phyloP scores from a whole-genome alignment of 1,284 basidiomycete species.

The Puccinia novopanici region DNA sequence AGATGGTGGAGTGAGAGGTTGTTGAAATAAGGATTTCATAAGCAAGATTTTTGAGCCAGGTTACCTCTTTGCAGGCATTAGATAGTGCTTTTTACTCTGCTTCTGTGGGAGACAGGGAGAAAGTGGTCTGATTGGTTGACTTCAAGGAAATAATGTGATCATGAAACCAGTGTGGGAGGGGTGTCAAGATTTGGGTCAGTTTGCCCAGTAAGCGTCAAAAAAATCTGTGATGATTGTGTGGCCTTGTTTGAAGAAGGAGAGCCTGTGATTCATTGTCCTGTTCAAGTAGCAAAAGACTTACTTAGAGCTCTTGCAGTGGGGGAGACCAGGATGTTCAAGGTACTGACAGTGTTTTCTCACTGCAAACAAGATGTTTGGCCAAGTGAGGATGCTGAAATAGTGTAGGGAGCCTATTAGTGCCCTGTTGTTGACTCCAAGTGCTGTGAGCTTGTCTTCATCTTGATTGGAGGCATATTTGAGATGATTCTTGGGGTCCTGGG shows the following conservation, averaged over 20 bases:
- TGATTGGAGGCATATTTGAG: no score
- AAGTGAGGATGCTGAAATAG: neutral
- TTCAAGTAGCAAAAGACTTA: constrained; percentile 25
- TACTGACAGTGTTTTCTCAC: constrained; percentile 15
- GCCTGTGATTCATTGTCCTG: neutral
- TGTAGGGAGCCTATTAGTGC: no score
- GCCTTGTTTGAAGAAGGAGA: neutral
- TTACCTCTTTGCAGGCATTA: neutral
- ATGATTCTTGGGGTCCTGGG: no score
- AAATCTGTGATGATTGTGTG: neutral
- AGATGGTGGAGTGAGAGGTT: no score
- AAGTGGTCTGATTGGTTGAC: no score
- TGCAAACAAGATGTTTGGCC: constrained; percentile 2
- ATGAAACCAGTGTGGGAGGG: neutral
- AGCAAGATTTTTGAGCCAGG: constrained; percentile 9
- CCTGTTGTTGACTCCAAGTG: no score
- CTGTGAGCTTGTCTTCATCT: no score
- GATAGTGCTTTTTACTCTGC: constrained; percentile 19
- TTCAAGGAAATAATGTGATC: neutral
- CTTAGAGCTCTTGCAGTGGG: constrained; percentile 2
- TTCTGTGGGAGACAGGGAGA: neutral
- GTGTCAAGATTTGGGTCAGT: neutral
- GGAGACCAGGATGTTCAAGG: constrained; percentile 10
- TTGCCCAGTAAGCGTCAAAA: constrained; percentile 12
- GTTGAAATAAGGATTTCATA: neutral